A percentile compares a stretch with the other conserved stretches of the same genome.
These are phyloP conservation scores for Neopestalotiopsis rosae DNA, from an alignment of 2,329 filamentous ascomycete species.

Conservation along the genomic window DNA sequence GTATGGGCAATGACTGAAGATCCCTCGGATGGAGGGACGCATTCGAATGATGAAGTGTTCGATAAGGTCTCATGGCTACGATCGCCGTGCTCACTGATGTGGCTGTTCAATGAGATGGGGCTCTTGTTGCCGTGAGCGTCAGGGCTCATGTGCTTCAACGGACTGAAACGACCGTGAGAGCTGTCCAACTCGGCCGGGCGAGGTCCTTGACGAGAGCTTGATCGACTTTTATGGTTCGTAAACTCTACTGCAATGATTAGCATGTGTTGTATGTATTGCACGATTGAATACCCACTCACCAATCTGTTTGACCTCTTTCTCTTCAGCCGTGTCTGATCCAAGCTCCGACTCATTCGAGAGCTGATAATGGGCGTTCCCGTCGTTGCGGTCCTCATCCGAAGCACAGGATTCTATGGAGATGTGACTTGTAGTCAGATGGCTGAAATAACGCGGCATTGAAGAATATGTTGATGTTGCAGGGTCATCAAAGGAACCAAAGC, in stretches of 20 bases:
- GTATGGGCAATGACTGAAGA: conserved; percentile 36
- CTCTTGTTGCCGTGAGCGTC: not conserved
- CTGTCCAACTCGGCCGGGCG: not conserved
- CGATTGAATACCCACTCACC: conserved; percentile 25
- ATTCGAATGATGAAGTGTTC: conserved; percentile 20
- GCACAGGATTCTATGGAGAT: conserved; percentile 35
- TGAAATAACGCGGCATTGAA: conserved; percentile 16
- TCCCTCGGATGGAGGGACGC: conserved; percentile 18
- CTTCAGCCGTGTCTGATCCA: not conserved
- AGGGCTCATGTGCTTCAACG: conserved; percentile 9
- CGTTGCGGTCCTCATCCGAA: conserved; percentile 27
- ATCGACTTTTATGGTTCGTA: conserved; percentile 24
- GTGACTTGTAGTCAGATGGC: conserved; percentile 29
- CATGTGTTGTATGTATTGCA: not conserved
- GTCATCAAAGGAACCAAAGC: conserved; percentile 21
- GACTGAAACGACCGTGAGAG: not conserved
- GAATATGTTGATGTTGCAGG: conserved; percentile 27
- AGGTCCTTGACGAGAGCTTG: not conserved
- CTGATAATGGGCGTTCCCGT: conserved; percentile 23
- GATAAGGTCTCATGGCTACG: conserved; percentile 18
- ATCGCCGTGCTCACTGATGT: not conserved
- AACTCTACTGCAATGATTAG: conserved; percentile 28
- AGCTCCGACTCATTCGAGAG: conserved; percentile 24
- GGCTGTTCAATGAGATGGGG: not conserved
- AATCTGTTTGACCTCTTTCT: conserved; percentile 22